Evolutionary conservation across 2,329 filamentous ascomycete species (phyloP), one percentile per base, ranked within the genome.

Genomic region (Cadophora gregata): DNA sequence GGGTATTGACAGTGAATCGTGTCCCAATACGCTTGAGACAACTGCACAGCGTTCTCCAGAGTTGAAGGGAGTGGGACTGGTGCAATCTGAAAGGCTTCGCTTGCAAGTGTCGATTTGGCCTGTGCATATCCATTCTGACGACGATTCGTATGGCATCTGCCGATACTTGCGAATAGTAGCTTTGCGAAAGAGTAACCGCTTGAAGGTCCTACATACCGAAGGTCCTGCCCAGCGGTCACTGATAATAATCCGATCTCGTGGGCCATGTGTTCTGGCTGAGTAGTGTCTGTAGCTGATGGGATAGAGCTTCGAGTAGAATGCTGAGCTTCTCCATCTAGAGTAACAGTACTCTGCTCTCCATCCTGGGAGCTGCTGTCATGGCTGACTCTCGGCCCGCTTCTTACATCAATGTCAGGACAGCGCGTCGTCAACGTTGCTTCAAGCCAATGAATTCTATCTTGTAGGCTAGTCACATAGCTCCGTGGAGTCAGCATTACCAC

Each of bases 211-310:
- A 86, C 82, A 58, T 86, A 86, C 65, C 82, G 78, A 3, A 81
- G 81, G 24, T 84, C 82, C 51, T 79, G 77, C 27, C 80, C 82
- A 3, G 78, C 78, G 1, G 81, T 82, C 1, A 86, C 75, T 0
- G 84, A 84, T 0, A 86, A 79, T 16, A 86, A 71, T 0, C 84
- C 84, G 19, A 86, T 84, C 67, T 86, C 83, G 67, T 86, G 83
- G 1, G 82, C 80, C 1, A 80, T 71, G 3, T 71, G 69, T 68
- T 63, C 70, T 71, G 58, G 63, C 5, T 50, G 38, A 19, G 36
- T 36, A 50, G 27, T 21, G 1, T 56, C 31, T 25, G 36, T 2
- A 45, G 29, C 24, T 16, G 31, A 8, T 42, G 21, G 31, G 16
- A 38, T 4, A 27, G 27, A 38, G 21, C 3, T 7, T 38, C 42